Evolutionary conservation across 768 basidiomycete species (phyloP).

Genomic region (Clitopilus hobsonii): DNA sequence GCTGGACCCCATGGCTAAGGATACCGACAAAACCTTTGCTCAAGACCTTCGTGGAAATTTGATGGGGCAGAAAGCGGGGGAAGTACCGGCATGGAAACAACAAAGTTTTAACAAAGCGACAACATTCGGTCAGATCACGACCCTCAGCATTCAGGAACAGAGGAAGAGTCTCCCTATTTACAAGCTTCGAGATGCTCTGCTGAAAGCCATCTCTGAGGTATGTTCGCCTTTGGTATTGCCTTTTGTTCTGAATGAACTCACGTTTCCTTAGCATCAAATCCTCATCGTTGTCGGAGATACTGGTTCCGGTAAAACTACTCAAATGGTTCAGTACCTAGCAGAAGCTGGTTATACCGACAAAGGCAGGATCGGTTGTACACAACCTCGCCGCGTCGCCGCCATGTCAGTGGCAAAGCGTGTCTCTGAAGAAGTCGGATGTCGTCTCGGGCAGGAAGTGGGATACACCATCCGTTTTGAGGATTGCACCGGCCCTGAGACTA

Average conservation of each 20-base stretch:
- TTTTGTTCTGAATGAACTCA: constrained; percentile 13
- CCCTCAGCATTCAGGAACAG: constrained; percentile 89
- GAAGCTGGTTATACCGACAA: constrained; percentile 90
- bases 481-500: constrained; percentile 96
- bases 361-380: constrained; percentile 93
- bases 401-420: constrained; percentile 99
- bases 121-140: constrained; percentile 91
- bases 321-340: constrained; percentile 98
- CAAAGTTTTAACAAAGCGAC: constrained; percentile 92
- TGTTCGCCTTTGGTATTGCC: constrained; percentile 19
- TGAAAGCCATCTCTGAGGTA: constrained; percentile 89
- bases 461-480: constrained; percentile 99
- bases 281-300: constrained; percentile 98
- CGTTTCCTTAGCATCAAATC: constrained; percentile 73
- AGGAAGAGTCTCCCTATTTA: constrained; percentile 88
- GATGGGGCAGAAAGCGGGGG: constrained; percentile 77
- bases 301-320: constrained; percentile 98
- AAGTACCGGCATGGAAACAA: constrained; percentile 88
- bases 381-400: constrained; percentile 98
- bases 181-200: constrained; percentile 85
- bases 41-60: constrained; percentile 84
- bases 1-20: constrained; percentile 96
- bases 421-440: constrained; percentile 95
- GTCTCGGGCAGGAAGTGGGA: constrained; percentile 95
- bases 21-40: constrained; percentile 83